phyloP scores from a whole-genome alignment of 352 stramenopile species.

The Globisporangium echinulatum region DNA sequence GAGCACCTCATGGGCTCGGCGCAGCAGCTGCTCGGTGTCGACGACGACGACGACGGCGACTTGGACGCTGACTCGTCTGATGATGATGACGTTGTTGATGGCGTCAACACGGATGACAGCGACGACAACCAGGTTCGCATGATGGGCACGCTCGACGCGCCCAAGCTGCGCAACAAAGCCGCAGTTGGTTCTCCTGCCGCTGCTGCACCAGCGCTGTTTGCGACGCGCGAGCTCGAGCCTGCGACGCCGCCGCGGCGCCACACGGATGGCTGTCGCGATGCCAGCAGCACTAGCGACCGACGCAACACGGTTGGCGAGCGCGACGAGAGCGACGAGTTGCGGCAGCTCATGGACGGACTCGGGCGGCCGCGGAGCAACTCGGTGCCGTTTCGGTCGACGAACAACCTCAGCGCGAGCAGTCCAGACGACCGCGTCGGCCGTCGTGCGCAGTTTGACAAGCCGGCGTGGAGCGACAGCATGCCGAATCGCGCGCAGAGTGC shows the following conservation, averaged over 20 bases:
- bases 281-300: background rate
- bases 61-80: slow-evolving; percentile 25
- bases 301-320: slow-evolving; percentile 9
- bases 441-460: slow-evolving; percentile 25
- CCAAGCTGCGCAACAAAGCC: slow-evolving; percentile 9
- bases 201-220: slow-evolving; percentile 13
- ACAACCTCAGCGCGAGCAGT: slow-evolving; percentile 22
- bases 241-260: slow-evolving; percentile 8
- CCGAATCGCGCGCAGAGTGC: slow-evolving; percentile 27
- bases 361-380: slow-evolving; percentile 60
- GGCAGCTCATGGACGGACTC: slow-evolving; percentile 51
- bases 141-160: slow-evolving; percentile 12
- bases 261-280: no score
- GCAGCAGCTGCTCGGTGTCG: slow-evolving; percentile 16
- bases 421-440: slow-evolving; percentile 18
- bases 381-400: slow-evolving; percentile 32
- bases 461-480: slow-evolving; percentile 53
- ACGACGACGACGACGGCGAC: slow-evolving; percentile 17
- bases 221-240: slow-evolving; percentile 27
- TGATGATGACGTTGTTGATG: slow-evolving; percentile 30
- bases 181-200: slow-evolving; percentile 1
- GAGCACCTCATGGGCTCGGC: slow-evolving; percentile 11
- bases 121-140: slow-evolving; percentile 20
- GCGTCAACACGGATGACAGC: background rate
- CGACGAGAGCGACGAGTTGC: slow-evolving; percentile 54